Base-by-base conservation (phyloP, 768 basidiomycete genomes). In the Cyathus striatus region DNA sequence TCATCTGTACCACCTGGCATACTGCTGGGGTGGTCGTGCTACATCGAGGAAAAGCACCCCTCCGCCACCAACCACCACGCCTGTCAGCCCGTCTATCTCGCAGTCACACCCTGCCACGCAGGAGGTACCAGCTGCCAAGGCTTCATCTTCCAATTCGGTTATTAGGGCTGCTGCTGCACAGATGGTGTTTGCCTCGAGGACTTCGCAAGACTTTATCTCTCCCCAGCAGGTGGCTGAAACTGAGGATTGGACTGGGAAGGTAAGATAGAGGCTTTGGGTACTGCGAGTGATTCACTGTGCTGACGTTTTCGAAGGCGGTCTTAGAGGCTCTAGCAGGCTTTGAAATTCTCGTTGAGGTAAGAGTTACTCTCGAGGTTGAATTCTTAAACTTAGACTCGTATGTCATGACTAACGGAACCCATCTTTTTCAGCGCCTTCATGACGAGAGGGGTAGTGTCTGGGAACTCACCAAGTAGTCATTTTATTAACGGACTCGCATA, bases 101-200 rank as follows among this genome's bases (percentile, higher is more conserved):
- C 59, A 56, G 24, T 51, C 61, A 27, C 50, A 52, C 42, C 49
- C 62, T 9, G 44, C 46, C 6, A 43, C 44, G 22, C 39, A 45
- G n/a, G 48, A 52, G 32, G 44, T 22, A 25, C 40, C 44, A 36
- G 20, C 10, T 13, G 51, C 43, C 38, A 50, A 25, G 44, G 51
- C 59, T 14, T 58, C 57, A 10, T 54, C 48, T 20, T 50, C 51
- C 2, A 57, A 61, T 23, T 56, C 67, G 1, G 57, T 65, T 44
- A 89, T 90, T 53, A 74, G 76, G 51, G 89, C 83, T n/a, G 84
- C 88, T 13, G 83, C 84, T 13, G 78, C 77, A 17, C 88, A 90
- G 46, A 86, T 90, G 76, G 76, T 90, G 4, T 91, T 87, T 54
- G 88, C 88, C n/a, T 75, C 81, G 33, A 77, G 88, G 38, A 71